phyloP scores from a whole-genome alignment of 768 basidiomycete species.

The Gloeostereum incarnatum region DNA sequence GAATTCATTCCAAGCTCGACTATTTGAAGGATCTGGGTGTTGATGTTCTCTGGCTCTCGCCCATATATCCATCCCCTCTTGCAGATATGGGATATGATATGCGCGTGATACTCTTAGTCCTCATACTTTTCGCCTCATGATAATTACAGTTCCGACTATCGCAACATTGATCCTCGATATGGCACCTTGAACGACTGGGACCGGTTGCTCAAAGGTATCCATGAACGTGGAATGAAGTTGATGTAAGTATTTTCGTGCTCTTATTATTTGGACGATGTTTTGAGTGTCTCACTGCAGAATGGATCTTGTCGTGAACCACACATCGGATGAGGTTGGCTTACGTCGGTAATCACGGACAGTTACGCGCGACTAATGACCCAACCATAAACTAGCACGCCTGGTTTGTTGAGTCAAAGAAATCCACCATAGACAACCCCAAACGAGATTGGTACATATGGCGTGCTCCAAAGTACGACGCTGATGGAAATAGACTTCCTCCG shows the following conservation, averaged over 20 bases:
- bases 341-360: conserved; percentile 4
- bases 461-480: conserved; percentile 39
- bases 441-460: conserved; percentile 77
- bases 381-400: conserved; percentile 45
- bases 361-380: not conserved
- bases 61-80: conserved; percentile 60
- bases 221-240: conserved; percentile 60
- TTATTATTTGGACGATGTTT: not conserved
- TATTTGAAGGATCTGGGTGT: conserved; percentile 63
- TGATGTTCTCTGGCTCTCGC: conserved; percentile 61
- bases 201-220: conserved; percentile 38
- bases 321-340: conserved; percentile 46
- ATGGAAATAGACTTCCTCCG: conserved; percentile 49
- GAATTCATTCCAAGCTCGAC: conserved; percentile 54
- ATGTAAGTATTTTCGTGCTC: conserved; percentile 33
- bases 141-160: conserved; percentile 49
- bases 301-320: conserved; percentile 74
- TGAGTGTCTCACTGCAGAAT: conserved; percentile 34
- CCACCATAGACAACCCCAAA: conserved; percentile 44
- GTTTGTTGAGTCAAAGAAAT: conserved; percentile 49
- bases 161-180: conserved; percentile 52
- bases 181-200: conserved; percentile 59
- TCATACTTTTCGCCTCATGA: not conserved
- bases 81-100: conserved; percentile 74
- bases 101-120: conserved; percentile 20